These are phyloP conservation scores for Reutealis trisperma DNA, from an alignment of 345 rosid species.

Conservation along the genomic window DNA sequence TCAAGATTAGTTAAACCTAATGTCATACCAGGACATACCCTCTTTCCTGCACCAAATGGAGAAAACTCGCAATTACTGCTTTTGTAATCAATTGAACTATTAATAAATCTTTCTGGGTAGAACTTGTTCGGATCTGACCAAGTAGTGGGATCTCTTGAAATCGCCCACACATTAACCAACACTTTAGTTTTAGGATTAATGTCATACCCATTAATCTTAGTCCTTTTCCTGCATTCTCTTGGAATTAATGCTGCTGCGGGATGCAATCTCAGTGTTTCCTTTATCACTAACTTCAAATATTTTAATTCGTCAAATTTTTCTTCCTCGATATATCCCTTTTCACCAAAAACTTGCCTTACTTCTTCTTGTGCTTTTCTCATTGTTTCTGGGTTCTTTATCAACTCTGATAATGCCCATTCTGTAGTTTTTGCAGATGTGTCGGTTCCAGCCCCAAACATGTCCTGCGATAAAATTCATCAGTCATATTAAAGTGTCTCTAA, in stretches of 20 bases:
- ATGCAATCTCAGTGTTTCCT: slow-evolving; percentile 21
- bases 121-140: slow-evolving; percentile 7
- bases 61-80: background rate
- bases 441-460: slow-evolving; percentile 4
- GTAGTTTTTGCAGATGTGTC: slow-evolving; percentile 10
- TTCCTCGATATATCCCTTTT: slow-evolving; percentile 22
- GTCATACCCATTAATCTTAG: background rate
- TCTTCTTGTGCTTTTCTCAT: slow-evolving; percentile 32
- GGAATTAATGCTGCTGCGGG: slow-evolving; percentile 3
- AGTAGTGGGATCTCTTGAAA: slow-evolving; percentile 10
- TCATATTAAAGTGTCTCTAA: background rate
- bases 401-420: slow-evolving; percentile 11
- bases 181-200: background rate
- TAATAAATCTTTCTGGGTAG: slow-evolving; percentile 7
- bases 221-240: slow-evolving; percentile 4
- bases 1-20: background rate
- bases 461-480: background rate
- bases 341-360: slow-evolving; percentile 22
- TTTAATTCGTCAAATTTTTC: slow-evolving; percentile 11
- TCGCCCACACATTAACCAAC: background rate
- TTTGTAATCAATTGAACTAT: slow-evolving; percentile 4
- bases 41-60: slow-evolving; percentile 12
- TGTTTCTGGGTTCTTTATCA: slow-evolving; percentile 26
- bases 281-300: slow-evolving; percentile 13
- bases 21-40: slow-evolving; percentile 11